Conservation (phyloP, 2,329 filamentous ascomycete genomes). For the Xylariaceae sp. region DNA sequence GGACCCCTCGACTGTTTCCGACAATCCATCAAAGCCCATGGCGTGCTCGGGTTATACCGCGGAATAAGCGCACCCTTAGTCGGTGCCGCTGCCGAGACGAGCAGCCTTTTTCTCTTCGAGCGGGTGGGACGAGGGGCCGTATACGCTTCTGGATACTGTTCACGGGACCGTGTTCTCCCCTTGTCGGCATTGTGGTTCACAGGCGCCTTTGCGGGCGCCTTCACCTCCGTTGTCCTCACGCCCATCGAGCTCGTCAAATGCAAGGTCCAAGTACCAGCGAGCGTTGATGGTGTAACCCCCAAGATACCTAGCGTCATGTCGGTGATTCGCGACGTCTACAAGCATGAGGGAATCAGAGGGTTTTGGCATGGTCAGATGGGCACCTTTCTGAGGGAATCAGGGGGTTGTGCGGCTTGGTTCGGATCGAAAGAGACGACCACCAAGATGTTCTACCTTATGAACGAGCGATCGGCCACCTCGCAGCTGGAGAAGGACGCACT, state of each 20-base stretch:
- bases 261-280: constrained; percentile 84
- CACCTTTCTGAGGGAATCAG: constrained; percentile 91
- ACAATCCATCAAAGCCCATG: constrained; percentile 81
- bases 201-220: constrained; percentile 84
- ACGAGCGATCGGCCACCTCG: constrained; percentile 51
- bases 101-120: constrained; percentile 92
- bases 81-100: constrained; percentile 90
- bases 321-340: constrained; percentile 81
- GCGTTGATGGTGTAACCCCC: constrained; percentile 49
- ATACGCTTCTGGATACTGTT: constrained; percentile 58
- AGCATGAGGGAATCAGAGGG: constrained; percentile 79
- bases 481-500: constrained; percentile 50
- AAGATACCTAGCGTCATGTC: constrained; percentile 67
- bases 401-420: constrained; percentile 95
- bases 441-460: constrained; percentile 69
- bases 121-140: constrained; percentile 73
- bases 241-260: constrained; percentile 98
- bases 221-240: constrained; percentile 90
- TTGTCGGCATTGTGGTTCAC: constrained; percentile 79
- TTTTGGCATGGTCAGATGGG: constrained; percentile 97
- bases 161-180: constrained; percentile 67
- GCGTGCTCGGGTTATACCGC: constrained; percentile 83
- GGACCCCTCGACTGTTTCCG: constrained; percentile 94
- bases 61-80: constrained; percentile 91
- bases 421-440: constrained; percentile 85